phyloP scores from a whole-genome alignment of 208 protist genomes.

The Wallacemonas sp. region DNA sequence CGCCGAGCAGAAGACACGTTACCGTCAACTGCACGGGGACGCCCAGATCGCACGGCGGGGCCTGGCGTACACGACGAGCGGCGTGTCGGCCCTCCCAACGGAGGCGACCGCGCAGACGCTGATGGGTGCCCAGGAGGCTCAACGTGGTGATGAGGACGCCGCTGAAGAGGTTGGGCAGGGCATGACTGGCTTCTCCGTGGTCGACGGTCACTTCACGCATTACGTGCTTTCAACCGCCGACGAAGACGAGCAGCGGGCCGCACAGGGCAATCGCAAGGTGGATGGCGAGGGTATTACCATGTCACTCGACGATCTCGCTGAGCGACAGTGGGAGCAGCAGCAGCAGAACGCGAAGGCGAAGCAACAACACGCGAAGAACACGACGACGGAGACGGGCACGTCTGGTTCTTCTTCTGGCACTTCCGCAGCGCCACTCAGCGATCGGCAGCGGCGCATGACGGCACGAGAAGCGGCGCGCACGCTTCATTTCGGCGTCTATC shows the following conservation, averaged over 20 bases:
- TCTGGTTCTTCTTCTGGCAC: no score
- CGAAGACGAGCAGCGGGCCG: neutral
- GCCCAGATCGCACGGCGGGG: constrained; percentile 8
- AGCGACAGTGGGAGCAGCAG: neutral
- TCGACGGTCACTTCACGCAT: constrained; percentile 57
- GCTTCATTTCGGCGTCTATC: constrained; percentile 68
- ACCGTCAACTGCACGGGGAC: constrained; percentile 28
- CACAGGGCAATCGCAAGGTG: constrained; percentile 3
- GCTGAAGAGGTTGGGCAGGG: constrained; percentile 15
- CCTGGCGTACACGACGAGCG: neutral
- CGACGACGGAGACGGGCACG: neutral
- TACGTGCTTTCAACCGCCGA: constrained; percentile 30
- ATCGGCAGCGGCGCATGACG: neutral
- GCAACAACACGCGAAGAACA: neutral
- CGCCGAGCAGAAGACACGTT: constrained; percentile 31
- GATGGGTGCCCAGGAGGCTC: neutral
- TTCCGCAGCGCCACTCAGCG: no score
- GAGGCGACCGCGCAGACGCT: neutral
- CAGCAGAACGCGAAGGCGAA: neutral
- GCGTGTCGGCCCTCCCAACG: neutral
- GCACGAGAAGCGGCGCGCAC: constrained; percentile 24
- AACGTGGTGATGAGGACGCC: neutral
- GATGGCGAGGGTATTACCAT: constrained; percentile 21
- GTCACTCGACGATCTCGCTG: neutral
- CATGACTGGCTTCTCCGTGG: constrained; percentile 42